Base-by-base conservation (phyloP, 2,329 filamentous ascomycete genomes). In the Penicillium occitanis region DNA sequence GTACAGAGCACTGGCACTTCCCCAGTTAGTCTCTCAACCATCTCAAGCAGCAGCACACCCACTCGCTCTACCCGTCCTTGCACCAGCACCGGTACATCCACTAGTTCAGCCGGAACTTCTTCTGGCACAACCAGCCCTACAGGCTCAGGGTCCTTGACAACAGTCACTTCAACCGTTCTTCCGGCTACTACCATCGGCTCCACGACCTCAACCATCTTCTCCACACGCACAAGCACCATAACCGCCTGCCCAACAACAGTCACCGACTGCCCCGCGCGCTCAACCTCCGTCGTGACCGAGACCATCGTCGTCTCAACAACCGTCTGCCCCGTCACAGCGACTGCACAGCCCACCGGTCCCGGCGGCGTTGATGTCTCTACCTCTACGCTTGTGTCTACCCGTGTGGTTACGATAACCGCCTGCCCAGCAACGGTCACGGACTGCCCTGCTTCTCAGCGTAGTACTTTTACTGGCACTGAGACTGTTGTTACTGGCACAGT, bases 211-310 rank as follows among this genome's bases (percentile, higher is more conserved):
- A 64, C 63, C 7, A 46, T 64, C 28, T 59, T 64, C 8, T 42
- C 53, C 37, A 64, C 63, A 14, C 51, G 63, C 33, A 64, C 63
- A 25, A 55, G 48, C 42, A 64, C 63, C 28, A 64, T 64, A 40
- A 64, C 53, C 8, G 63, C 63, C 37, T 64, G 63, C 19, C 63
- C 63, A 30, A 44, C 53, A 17, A 64, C 63, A 7, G 53, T 64
- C 5, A 59, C 53, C 3, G 44, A 64, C 53, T 64, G 63, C n/a
- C 63, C 63, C 8, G 63, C 63, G 2, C 19, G 14, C 19, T 48
- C 60, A 37, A 62, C 60, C 13, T 62, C 28, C n/a, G 60, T 62
- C n/a, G 33, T 51, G 1, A 62, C 60, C n/a, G 60, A 62, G 60
- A 62, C 60, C 13, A 51, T 62, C 30, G 60, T 62, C 11, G 44